Evolutionary conservation across 2,329 filamentous ascomycete species (phyloP).

Genomic region (Camptophora hylomeconis): DNA sequence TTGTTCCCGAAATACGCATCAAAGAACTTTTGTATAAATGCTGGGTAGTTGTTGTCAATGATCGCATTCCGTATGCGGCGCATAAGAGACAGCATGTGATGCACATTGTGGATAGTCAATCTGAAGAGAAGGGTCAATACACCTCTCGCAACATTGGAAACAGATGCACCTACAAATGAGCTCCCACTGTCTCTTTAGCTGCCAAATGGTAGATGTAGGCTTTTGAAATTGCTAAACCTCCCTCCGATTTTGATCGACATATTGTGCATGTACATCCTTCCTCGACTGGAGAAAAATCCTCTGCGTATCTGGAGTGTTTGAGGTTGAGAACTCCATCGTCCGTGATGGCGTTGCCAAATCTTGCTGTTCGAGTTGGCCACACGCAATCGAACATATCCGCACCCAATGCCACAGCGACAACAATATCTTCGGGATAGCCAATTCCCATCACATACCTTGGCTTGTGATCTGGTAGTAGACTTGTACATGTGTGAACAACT

Average conservation of each 20-base stretch:
- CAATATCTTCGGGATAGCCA: constrained; percentile 85
- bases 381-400: constrained; percentile 99
- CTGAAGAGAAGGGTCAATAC: constrained; percentile 1
- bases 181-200: constrained; percentile 88
- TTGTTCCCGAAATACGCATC: constrained; percentile 52
- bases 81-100: constrained; percentile 84
- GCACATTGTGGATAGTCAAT: constrained; percentile 81
- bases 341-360: constrained; percentile 91
- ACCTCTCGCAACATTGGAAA: constrained; percentile 3
- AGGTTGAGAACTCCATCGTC: constrained; percentile 71
- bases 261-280: constrained; percentile 67
- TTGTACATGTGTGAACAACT: constrained; percentile 78
- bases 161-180: constrained; percentile 53
- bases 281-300: constrained; percentile 75
- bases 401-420: constrained; percentile 84
- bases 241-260: constrained; percentile 51
- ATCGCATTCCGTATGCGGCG: constrained; percentile 60
- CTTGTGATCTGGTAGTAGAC: constrained; percentile 72
- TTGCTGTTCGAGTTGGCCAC: constrained; percentile 90
- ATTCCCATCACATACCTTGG: constrained; percentile 99
- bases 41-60: constrained; percentile 66
- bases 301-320: constrained; percentile 58
- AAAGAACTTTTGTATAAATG: constrained; percentile 70
- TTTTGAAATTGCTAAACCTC: constrained; percentile 64
- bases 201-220: constrained; percentile 87